phyloP scores from a whole-genome alignment of 1,284 basidiomycete species.

The Coniferiporia weirii region DNA sequence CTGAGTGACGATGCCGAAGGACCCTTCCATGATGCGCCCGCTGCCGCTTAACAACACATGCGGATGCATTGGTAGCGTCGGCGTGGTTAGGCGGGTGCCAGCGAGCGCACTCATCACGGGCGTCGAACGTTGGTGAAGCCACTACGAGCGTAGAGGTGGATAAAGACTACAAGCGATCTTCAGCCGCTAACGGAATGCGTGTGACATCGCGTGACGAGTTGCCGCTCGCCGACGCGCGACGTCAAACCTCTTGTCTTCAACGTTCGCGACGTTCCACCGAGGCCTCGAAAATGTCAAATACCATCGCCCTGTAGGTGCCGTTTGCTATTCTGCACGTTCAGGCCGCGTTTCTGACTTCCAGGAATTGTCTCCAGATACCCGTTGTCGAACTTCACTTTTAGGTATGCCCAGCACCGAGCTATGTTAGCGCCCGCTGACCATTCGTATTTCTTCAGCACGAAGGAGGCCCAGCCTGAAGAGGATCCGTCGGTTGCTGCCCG shows the following conservation, averaged over 20 bases:
- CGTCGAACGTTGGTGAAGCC: neutral
- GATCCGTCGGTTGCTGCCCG: slow-evolving; percentile 91
- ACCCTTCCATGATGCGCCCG: slow-evolving; percentile 10
- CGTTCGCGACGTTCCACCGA: neutral
- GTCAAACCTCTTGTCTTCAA: neutral
- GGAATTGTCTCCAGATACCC: slow-evolving; percentile 50
- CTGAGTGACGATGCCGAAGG: slow-evolving; percentile 14
- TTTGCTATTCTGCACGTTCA: neutral
- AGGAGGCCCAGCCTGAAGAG: slow-evolving; percentile 94
- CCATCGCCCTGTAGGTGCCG: slow-evolving; percentile 60
- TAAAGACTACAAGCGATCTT: neutral
- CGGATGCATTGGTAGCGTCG: slow-evolving; percentile 2
- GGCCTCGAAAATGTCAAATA: slow-evolving; percentile 56
- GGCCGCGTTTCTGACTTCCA: neutral
- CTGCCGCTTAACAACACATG: slow-evolving; percentile 8
- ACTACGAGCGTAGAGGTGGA: neutral
- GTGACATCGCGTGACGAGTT: neutral
- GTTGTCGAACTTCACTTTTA: slow-evolving; percentile 86
- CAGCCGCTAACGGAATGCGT: neutral
- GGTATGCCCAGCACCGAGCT: slow-evolving; percentile 33
- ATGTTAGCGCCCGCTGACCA: slow-evolving; percentile 4
- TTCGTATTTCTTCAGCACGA: slow-evolving; percentile 53
- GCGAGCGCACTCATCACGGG: slow-evolving; percentile 10
- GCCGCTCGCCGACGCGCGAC: neutral
- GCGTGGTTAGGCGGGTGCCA: neutral